Conservation (phyloP, 768 basidiomycete species). For the Dacryopinax spathularia region DNA sequence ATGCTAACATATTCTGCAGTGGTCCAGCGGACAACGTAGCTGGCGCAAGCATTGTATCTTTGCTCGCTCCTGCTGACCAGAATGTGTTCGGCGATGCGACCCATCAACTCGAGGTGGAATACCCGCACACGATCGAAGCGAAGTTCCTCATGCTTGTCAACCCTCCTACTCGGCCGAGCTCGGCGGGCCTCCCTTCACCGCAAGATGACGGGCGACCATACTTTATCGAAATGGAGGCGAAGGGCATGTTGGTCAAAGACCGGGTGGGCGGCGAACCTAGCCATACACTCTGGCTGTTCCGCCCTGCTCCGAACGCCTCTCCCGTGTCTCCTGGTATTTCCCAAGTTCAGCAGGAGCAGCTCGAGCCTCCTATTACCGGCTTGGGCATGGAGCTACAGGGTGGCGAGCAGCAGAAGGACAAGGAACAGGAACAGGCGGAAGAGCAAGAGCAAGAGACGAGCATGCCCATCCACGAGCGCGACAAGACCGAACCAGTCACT, state of each 20-base stretch:
- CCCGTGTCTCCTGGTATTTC: not conserved
- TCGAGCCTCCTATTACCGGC: not conserved
- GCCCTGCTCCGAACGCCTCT: not conserved
- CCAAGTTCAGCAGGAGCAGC: not conserved
- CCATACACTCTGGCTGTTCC: slow-evolving; percentile 3
- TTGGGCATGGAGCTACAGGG: not conserved
- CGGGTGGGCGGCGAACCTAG: slow-evolving; percentile 36
- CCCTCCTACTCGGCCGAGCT: slow-evolving; percentile 6
- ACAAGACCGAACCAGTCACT: slow-evolving; percentile 13
- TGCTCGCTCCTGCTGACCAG: slow-evolving; percentile 67
- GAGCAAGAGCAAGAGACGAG: not conserved
- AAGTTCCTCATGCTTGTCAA: slow-evolving; percentile 74
- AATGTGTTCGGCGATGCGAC: slow-evolving; percentile 78
- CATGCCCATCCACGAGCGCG: slow-evolving; percentile 3
- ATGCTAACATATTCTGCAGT: slow-evolving; percentile 9
- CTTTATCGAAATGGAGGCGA: slow-evolving; percentile 86
- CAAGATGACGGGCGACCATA: slow-evolving; percentile 24
- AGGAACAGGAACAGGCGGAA: not conserved
- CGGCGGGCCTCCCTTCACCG: slow-evolving; percentile 18
- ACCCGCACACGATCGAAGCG: slow-evolving; percentile 87
- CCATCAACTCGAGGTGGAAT: slow-evolving; percentile 70
- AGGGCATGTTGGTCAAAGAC: slow-evolving; percentile 97
- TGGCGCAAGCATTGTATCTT: slow-evolving; percentile 64
- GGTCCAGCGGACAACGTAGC: slow-evolving; percentile 62
- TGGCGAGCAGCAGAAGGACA: too few relatives aligned